Conservation (phyloP, 306 rosid genomes). For the Sophora flavescens region DNA sequence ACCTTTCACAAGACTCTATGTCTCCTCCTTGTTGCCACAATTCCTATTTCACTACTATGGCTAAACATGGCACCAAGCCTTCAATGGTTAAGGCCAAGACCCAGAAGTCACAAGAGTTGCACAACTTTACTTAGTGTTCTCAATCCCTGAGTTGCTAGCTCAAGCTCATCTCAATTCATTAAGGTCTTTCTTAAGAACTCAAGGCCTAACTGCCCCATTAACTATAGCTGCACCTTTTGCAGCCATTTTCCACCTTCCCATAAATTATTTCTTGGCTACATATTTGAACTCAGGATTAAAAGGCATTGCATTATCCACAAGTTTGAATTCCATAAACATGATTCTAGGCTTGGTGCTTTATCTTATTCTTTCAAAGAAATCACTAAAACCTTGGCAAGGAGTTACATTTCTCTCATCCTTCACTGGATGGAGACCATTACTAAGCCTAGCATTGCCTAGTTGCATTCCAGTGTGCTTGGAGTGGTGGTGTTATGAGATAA, state of each 20-base stretch:
- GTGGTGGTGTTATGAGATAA: conserved; percentile 95
- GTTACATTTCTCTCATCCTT: conserved; percentile 52
- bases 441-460: conserved; percentile 77
- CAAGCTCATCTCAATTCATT: conserved; percentile 75
- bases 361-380: conserved; percentile 56
- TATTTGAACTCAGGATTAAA: conserved; percentile 69
- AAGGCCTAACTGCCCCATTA: conserved; percentile 69
- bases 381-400: conserved; percentile 82
- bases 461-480: conserved; percentile 77
- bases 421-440: conserved; percentile 74
- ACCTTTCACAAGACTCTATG: conserved; percentile 70
- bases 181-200: conserved; percentile 71
- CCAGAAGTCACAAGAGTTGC: conserved; percentile 72
- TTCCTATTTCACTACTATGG: conserved; percentile 72
- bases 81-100: conserved; percentile 74
- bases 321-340: conserved; percentile 71
- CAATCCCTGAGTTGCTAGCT: conserved; percentile 81
- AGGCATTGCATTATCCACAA: conserved; percentile 75
- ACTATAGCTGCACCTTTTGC: conserved; percentile 72
- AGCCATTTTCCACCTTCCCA: conserved; percentile 67
- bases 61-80: conserved; percentile 66
- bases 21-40: conserved; percentile 69
- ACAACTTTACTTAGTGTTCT: conserved; percentile 66
- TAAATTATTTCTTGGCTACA: conserved; percentile 61
- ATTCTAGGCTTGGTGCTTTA: conserved; percentile 67